Evolutionary conservation across 1,284 basidiomycete species (phyloP).

Genomic region (Cryptococcus sp.): DNA sequence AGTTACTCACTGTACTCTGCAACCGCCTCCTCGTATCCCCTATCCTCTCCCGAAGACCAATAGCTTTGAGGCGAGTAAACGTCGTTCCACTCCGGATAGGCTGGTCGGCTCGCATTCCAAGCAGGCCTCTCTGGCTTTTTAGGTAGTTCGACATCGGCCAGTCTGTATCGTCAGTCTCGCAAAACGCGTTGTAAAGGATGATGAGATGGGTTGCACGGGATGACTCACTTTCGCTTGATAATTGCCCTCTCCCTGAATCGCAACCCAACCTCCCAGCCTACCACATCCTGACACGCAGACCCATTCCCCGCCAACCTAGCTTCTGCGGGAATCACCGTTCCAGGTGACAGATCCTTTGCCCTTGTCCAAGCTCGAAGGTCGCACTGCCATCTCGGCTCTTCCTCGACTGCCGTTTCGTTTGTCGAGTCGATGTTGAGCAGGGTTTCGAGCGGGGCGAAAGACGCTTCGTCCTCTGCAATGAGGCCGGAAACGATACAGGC

Average conservation of each 20-base stretch:
- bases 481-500: no score
- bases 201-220: not conserved
- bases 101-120: not conserved
- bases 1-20: conserved; percentile 16
- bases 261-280: conserved; percentile 20
- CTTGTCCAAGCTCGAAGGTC: conserved; percentile 23
- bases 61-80: not conserved
- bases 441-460: no score
- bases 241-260: conserved; percentile 25
- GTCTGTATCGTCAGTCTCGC: not conserved
- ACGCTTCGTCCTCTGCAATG: no score
- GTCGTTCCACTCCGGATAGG: conserved; percentile 3
- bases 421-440: no score
- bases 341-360: conserved; percentile 21
- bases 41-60: not conserved
- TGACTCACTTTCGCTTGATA: conserved; percentile 20
- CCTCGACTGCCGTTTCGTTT: not conserved
- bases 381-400: conserved; percentile 7
- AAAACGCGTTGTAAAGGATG: not conserved
- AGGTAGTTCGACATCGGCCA: not conserved
- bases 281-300: conserved; percentile 16
- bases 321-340: conserved; percentile 13
- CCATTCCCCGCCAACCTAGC: conserved; percentile 21
- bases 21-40: conserved; percentile 10
- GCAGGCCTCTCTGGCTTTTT: not conserved